Base-by-base conservation (phyloP, 805 yeast species). In the Candida rishiriensis region DNA sequence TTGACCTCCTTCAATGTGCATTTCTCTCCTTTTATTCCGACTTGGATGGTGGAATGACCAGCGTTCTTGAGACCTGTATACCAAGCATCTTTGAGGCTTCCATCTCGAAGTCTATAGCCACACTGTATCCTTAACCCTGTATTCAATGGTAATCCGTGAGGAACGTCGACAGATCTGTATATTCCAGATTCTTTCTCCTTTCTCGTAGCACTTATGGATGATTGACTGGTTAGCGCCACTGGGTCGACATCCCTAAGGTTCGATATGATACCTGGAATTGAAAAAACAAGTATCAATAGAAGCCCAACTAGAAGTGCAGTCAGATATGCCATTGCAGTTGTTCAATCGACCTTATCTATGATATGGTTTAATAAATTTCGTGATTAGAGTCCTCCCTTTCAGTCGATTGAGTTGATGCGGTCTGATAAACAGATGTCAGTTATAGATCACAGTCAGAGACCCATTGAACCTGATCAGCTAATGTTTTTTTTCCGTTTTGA, bases 21-120 rank as follows among this genome's bases (percentile, higher is more conserved):
- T 30, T 12, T 13, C n/a, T 37, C 40, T 10, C 55, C 48, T 2
- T 55, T 57, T 21, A 7, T 21, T 30, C 39, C 46, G 13, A 51
- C 53, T 51, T 71, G 69, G 34, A 72, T 26, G 12, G 29, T 13
- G 3, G 56, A 40, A 9, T 44, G 40, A 12, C 29, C 26, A 3
- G 37, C 18, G 3, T 57, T 58, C 43, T 34, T 42, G 40, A 44
- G 51, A 10, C 75, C 72, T 12, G 81, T 64, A 42, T 71, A 76
- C 90, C 93, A 87, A 3, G 87, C 59, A 65, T 88, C 96, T 49
- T 76, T 73, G 46, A 88, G 59, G 52, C 78, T 81, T 3, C 96
- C 96, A 59, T 85, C 83, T 53, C 96, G 70, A 17, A 84, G 58
- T 50, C 75, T 76, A 59, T 83, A 85, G 31, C 78, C 81, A 21